phyloP scores from a whole-genome alignment of 371 early-diverging fungal species.

The Nematocida sp. region DNA sequence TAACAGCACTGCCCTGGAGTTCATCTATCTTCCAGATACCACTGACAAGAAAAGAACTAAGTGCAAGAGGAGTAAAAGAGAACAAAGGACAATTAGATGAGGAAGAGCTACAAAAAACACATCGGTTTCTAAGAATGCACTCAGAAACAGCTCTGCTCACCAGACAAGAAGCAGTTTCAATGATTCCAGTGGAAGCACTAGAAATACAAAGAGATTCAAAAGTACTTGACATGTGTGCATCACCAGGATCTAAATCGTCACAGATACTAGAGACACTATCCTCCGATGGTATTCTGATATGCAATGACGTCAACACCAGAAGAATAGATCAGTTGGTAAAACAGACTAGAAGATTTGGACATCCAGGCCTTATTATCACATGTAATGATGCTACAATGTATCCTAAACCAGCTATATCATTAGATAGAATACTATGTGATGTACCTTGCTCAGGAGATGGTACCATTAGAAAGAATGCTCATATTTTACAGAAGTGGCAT shows the following conservation, averaged over 20 bases:
- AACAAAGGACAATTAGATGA: conserved; percentile 2
- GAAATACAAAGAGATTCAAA: conserved; percentile 79
- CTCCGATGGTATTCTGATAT: conserved; percentile 74
- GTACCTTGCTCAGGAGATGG: conserved; percentile 94
- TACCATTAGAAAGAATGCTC: conserved; percentile 86
- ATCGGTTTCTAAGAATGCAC: conserved; percentile 49
- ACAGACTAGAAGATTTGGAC: conserved; percentile 74
- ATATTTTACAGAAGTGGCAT: conserved; percentile 79
- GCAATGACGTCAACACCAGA: conserved; percentile 85
- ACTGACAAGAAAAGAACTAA: conserved; percentile 42
- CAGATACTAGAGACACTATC: conserved; percentile 71
- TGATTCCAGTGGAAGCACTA: conserved; percentile 88
- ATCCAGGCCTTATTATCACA: conserved; percentile 80
- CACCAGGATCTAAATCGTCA: conserved; percentile 69
- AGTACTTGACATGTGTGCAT: conserved; percentile 70
- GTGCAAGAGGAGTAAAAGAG: neutral
- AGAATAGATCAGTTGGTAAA: conserved; percentile 84
- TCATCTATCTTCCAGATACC: conserved; percentile 36
- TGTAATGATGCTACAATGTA: conserved; percentile 86
- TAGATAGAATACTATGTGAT: conserved; percentile 67
- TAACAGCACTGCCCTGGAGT: conserved; percentile 42
- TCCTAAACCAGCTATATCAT: conserved; percentile 66
- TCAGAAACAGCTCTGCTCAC: conserved; percentile 75
- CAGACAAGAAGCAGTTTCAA: conserved; percentile 90
- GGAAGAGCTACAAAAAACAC: conserved; percentile 37